Conservation (phyloP, 148 eudicot genomes). For the Fagopyrum homotropicum region DNA sequence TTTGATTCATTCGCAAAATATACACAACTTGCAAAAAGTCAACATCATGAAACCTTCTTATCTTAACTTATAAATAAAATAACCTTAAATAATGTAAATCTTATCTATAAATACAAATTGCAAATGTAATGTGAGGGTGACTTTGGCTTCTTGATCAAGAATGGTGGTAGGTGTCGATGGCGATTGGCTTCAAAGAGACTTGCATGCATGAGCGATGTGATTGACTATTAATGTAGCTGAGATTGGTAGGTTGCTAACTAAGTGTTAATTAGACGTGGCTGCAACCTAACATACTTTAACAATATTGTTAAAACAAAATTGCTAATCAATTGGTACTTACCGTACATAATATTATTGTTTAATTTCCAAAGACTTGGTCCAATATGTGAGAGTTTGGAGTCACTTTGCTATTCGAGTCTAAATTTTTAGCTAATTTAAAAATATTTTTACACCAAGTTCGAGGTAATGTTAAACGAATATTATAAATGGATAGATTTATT, state of each 20-base stretch:
- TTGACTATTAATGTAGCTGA: not conserved
- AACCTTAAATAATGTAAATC: not conserved
- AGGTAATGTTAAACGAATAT: too few relatives aligned
- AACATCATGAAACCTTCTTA: not conserved
- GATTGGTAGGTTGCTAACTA: not conserved
- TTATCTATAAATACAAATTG: not conserved
- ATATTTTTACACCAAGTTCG: too few relatives aligned
- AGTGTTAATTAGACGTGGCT: not conserved
- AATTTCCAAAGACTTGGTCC: too few relatives aligned
- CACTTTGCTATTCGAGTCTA: too few relatives aligned
- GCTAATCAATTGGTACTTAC: too few relatives aligned
- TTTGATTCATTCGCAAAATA: not conserved
- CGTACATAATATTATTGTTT: too few relatives aligned
- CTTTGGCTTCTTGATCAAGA: not conserved
- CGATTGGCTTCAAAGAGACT: not conserved
- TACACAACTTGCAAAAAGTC: not conserved
- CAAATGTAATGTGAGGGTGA: conserved; percentile 1
- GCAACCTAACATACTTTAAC: not conserved
- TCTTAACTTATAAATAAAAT: not conserved
- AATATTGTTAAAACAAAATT: too few relatives aligned
- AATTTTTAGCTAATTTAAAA: too few relatives aligned
- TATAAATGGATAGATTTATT: too few relatives aligned
- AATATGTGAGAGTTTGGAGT: too few relatives aligned
- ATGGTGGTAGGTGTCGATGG: conserved; percentile 1
- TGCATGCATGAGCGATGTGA: not conserved